Evolutionary conservation across 2,329 filamentous ascomycete genomes (phyloP).

Genomic region (Alternaria postmessia): DNA sequence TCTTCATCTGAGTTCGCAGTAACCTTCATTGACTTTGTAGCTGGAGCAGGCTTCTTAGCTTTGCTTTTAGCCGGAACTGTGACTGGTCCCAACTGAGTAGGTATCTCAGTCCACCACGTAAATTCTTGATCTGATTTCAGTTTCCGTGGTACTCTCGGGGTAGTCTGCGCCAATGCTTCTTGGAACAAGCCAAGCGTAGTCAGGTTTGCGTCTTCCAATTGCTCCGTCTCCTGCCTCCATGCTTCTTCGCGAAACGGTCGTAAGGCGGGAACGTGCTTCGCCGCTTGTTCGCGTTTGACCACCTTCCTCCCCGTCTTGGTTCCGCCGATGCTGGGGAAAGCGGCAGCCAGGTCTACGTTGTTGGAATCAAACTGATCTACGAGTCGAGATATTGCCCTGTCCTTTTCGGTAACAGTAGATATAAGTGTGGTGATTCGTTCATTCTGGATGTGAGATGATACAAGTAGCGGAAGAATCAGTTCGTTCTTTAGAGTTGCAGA

Average conservation of each 20-base stretch:
- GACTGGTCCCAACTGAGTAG: slow-evolving; percentile 16
- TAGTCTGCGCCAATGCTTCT: slow-evolving; percentile 42
- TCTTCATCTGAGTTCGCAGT: slow-evolving; percentile 34
- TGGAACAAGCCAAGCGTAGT: slow-evolving; percentile 46
- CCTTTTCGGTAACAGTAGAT: slow-evolving; percentile 63
- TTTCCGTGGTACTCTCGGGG: slow-evolving; percentile 34
- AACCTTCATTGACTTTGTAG: slow-evolving; percentile 9
- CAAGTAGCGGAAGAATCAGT: slow-evolving; percentile 63
- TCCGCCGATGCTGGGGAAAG: slow-evolving; percentile 64
- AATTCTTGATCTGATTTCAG: slow-evolving; percentile 27
- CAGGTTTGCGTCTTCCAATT: slow-evolving; percentile 32
- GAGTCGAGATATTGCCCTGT: slow-evolving; percentile 65
- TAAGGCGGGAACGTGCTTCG: slow-evolving; percentile 63
- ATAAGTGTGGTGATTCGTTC: slow-evolving; percentile 60
- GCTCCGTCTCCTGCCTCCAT: slow-evolving; percentile 52
- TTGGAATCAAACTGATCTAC: slow-evolving; percentile 66
- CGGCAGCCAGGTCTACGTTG: slow-evolving; percentile 62
- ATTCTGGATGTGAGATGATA: slow-evolving; percentile 57
- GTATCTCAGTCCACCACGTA: slow-evolving; percentile 35
- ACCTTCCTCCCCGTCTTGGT: slow-evolving; percentile 55
- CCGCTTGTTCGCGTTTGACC: slow-evolving; percentile 60
- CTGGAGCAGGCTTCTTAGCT: slow-evolving; percentile 10
- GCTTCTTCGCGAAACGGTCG: slow-evolving; percentile 60
- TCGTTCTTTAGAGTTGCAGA: slow-evolving; percentile 56
- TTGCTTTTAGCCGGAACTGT: slow-evolving; percentile 22